Evolutionary conservation across 2,329 filamentous ascomycete species (phyloP), one percentile per base, ranked within the genome.

Genomic region (Parascedosporium putredinis): DNA sequence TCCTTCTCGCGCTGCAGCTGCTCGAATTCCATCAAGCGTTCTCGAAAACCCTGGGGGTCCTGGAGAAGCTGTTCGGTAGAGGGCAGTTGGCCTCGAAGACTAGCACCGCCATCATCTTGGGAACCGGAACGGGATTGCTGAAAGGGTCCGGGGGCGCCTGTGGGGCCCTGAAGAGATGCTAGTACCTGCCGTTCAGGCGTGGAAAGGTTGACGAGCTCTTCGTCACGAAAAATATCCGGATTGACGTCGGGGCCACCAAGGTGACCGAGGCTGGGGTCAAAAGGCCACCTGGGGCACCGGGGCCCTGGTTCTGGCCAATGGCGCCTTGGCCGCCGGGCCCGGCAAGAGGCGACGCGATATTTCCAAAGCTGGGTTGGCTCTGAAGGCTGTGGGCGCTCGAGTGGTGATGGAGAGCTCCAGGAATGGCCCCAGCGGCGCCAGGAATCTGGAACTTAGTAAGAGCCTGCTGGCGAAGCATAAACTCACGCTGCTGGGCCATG

Each of bases 341-440:
- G 9, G 80, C 81, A 51, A 84, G 79, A 2, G 90, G 89, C n/a
- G 89, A 94, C 2, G 88, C 83, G 56, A 98, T 94, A 67, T 86
- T 96, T 16, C 91, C 88, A 62, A 93, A 96, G 67, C 91, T 97
- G 20, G 91, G 91, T 66, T 98, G 93, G 62, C 89, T 96, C 62
- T 98, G 93, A 52, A 98, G 76, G 62, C 91, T 97, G 58, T 97
- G 91, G 7, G 88, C 88, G 62, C 91, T 97, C 1, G 88, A 90
- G 62, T 97, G 90, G 61, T 97, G 93, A 59, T 97, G 89, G 7
- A 97, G 75, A 52, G 70, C 61, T 49, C 57, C 34, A 58, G 52
- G 45, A 36, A 53, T 58, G 16, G 66, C 60, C 50, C 58, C 43
- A 57, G 53, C 53, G 20, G 52, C 51, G 23, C 52, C 47, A 2